Evolutionary conservation across 768 basidiomycete genomes (phyloP).

Genomic region (Trametes coccinea): DNA sequence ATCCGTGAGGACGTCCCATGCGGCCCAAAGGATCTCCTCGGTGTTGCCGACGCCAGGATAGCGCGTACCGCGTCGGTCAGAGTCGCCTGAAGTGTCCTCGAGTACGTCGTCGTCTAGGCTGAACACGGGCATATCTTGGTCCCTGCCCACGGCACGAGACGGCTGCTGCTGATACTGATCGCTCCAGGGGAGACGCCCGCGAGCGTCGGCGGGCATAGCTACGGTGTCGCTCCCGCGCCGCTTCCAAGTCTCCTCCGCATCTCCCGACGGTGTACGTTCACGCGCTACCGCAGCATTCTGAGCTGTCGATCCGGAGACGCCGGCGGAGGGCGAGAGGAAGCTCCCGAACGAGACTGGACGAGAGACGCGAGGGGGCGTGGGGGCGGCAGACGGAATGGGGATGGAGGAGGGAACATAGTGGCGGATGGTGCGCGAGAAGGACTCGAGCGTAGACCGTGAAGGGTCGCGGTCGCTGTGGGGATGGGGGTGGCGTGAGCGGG

Average conservation of each 20-base stretch:
- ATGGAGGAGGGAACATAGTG: constrained; percentile 56
- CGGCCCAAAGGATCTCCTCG: constrained; percentile 45
- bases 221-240: constrained; percentile 23
- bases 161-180: background rate
- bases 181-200: background rate
- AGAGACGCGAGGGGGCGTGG: constrained; percentile 52
- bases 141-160: constrained; percentile 1
- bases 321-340: constrained; percentile 36
- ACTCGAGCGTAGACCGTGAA: constrained; percentile 42
- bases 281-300: background rate
- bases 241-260: constrained; percentile 15
- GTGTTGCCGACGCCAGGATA: constrained; percentile 32
- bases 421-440: constrained; percentile 53
- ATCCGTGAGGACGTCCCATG: constrained; percentile 41
- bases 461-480: constrained; percentile 41
- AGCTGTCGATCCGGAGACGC: constrained; percentile 2
- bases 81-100: constrained; percentile 17
- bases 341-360: constrained; percentile 49
- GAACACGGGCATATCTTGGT: constrained; percentile 24
- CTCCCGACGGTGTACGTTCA: background rate
- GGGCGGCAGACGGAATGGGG: constrained; percentile 46
- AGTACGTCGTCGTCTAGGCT: constrained; percentile 31
- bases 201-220: background rate
- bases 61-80: constrained; percentile 17
- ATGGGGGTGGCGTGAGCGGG: background rate